phyloP scores from a whole-genome alignment of 805 yeast species.

The Cyberlindnera veronae region DNA sequence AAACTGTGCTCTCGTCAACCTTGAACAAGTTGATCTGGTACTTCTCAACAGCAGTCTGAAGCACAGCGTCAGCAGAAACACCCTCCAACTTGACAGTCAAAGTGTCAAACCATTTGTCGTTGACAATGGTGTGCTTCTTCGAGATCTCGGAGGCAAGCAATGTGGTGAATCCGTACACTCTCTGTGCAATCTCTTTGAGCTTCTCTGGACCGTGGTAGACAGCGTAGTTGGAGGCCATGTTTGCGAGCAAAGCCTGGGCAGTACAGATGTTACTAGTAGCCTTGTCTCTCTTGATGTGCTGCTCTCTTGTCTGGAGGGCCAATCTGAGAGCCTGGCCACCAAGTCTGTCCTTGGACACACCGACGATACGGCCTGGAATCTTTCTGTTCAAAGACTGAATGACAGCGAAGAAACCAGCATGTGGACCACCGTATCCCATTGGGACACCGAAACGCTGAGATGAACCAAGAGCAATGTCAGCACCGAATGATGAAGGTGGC shows the following conservation, averaged over 20 bases:
- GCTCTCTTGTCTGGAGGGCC: constrained; percentile 97
- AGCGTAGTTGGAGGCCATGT: constrained; percentile 92
- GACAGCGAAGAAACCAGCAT: constrained; percentile 95
- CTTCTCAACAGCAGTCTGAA: constrained; percentile 52
- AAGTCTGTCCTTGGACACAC: constrained; percentile 85
- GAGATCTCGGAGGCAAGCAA: constrained; percentile 60
- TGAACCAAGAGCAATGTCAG: constrained; percentile 90
- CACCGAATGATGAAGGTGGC: constrained; percentile 83
- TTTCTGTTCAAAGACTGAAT: constrained; percentile 77
- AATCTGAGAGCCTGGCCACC: constrained; percentile 87
- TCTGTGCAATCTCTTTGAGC: constrained; percentile 67
- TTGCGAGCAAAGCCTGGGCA: constrained; percentile 94
- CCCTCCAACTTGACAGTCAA: constrained; percentile 58
- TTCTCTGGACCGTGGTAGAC: constrained; percentile 96
- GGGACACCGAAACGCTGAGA: constrained; percentile 98
- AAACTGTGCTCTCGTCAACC: constrained; percentile 56
- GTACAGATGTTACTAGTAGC: constrained; percentile 98
- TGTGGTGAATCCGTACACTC: constrained; percentile 72
- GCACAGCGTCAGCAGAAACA: constrained; percentile 50
- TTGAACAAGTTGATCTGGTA: constrained; percentile 76
- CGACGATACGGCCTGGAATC: constrained; percentile 95
- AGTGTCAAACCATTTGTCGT: constrained; percentile 81
- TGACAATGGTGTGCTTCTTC: constrained; percentile 47
- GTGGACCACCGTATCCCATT: constrained; percentile 98
- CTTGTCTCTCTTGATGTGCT: constrained; percentile 94